Evolutionary conservation across 2,329 filamentous ascomycete genomes (phyloP), one percentile per base, ranked within the genome.

Genomic region (Trichoderma lentiforme): DNA sequence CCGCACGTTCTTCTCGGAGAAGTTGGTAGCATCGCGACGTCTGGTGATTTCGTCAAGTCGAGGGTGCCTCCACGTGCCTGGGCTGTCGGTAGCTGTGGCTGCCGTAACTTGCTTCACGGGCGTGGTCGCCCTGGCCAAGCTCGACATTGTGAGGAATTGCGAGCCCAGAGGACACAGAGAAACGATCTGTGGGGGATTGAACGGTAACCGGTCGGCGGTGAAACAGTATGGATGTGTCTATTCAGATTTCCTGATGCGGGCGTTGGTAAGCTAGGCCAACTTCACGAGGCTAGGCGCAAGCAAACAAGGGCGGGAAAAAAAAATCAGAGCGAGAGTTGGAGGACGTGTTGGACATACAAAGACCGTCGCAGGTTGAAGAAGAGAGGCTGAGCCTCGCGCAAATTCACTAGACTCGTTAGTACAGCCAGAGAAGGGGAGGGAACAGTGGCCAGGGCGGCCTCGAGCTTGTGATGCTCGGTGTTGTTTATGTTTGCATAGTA

Each of bases 11-110:
- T 88, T 89, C 76, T 95, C 90, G 71, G 91, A 90, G 80, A 98
- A 97, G 62, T 87, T 92, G 15, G 90, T 90, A 24, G 91, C 91
- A 80, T 93, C 91, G 79, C 94, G 93, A 66, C 96, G 90, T 74
- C 88, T 88, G 18, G 92, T 90, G 79, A 99, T 97, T 82, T 98
- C 95, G 77, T 94, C 88, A 75, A 98, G 87, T 74, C 92, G 90
- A 39, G 96, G 96, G 81, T 99, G 96, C 78, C 91, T 89, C 95
- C 96, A 99, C 79, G 91, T 93, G 70, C 95, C 95, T 7, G 93
- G 88, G 76, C 87, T 89, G 68, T 89, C 88, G 32, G 81, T 78
- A 26, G 78, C 74, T 1, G 80, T 71, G 57, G 81, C 80, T 63
- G 73, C 77, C 36, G 82, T 79, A 66, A 67, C 80, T 80, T 86